These are phyloP conservation scores for Dryas drummondii DNA, from an alignment of 306 rosid species.

Conservation along the genomic window DNA sequence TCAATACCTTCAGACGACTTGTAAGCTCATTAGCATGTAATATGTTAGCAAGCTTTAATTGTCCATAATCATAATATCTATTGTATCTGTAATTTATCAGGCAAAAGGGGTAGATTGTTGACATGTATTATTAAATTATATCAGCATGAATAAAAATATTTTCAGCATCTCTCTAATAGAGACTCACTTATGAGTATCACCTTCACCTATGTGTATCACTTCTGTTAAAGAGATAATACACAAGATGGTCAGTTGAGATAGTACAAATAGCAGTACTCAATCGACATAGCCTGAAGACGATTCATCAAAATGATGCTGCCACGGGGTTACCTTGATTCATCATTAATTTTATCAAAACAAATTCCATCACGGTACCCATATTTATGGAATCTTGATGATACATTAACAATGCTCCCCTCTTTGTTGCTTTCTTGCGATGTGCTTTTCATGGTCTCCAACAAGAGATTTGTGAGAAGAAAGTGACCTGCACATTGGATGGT, in stretches of 20 bases:
- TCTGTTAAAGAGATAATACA: too few relatives aligned
- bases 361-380: conserved; percentile 48
- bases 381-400: conserved; percentile 62
- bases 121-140: background rate
- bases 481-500: conserved; percentile 49
- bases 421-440: conserved; percentile 48
- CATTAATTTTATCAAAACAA: conserved; percentile 59
- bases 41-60: conserved; percentile 82
- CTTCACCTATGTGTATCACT: too few relatives aligned
- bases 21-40: too few relatives aligned
- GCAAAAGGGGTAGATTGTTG: background rate
- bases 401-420: conserved; percentile 76
- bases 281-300: conserved; percentile 5
- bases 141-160: too few relatives aligned
- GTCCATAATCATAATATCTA: conserved; percentile 69
- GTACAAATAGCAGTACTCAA: background rate
- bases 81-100: conserved; percentile 46
- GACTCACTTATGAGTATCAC: too few relatives aligned
- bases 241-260: too few relatives aligned
- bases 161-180: too few relatives aligned
- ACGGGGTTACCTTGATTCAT: conserved; percentile 44
- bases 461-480: conserved; percentile 77
- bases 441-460: conserved; percentile 73
- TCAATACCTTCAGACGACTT: conserved; percentile 53
- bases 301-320: background rate